Percentiles rank a stretch among this genome's conserved stretches.
phyloP scores from a whole-genome alignment of 768 basidiomycete species.

The Amanita jacksonii region DNA sequence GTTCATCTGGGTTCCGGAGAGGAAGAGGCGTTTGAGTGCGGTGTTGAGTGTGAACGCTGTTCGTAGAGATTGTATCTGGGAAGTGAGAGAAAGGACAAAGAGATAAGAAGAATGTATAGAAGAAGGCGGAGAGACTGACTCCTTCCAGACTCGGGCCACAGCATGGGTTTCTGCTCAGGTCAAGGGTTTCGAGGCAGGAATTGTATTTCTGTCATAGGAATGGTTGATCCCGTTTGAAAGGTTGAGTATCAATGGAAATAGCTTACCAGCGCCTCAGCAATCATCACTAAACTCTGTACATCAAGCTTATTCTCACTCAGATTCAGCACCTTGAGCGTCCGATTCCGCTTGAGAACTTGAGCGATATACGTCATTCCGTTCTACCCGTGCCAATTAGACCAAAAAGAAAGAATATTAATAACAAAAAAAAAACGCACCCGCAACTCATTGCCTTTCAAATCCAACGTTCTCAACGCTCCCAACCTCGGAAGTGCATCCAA shows the following conservation, averaged over 20 bases:
- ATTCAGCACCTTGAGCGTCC: slow-evolving; percentile 90
- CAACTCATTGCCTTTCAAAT: slow-evolving; percentile 89
- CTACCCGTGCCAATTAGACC: slow-evolving; percentile 20
- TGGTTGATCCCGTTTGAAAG: no score
- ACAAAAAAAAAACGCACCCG: slow-evolving; percentile 43
- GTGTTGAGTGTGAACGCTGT: slow-evolving; percentile 91
- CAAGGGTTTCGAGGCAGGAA: slow-evolving; percentile 84
- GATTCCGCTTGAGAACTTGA: slow-evolving; percentile 92
- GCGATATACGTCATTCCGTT: slow-evolving; percentile 83
- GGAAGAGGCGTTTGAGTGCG: slow-evolving; percentile 85
- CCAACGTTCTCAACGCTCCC: slow-evolving; percentile 80
- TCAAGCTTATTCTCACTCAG: slow-evolving; percentile 93
- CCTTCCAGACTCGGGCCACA: slow-evolving; percentile 85
- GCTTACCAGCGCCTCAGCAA: slow-evolving; percentile 86
- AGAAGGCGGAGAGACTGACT: slow-evolving; percentile 34
- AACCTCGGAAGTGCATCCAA: slow-evolving; percentile 79
- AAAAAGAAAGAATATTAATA: not conserved
- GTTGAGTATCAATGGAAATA: no score
- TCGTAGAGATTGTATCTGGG: slow-evolving; percentile 80
- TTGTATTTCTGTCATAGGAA: slow-evolving; percentile 77
- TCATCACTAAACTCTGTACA: slow-evolving; percentile 59
- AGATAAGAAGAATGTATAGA: not conserved
- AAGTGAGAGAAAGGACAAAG: not conserved
- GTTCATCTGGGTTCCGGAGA: slow-evolving; percentile 72
- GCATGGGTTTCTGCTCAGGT: slow-evolving; percentile 89